Evolutionary conservation across 1,139 yeast genomes (phyloP).

Genomic region (Magnusiomyces fungicola): DNA sequence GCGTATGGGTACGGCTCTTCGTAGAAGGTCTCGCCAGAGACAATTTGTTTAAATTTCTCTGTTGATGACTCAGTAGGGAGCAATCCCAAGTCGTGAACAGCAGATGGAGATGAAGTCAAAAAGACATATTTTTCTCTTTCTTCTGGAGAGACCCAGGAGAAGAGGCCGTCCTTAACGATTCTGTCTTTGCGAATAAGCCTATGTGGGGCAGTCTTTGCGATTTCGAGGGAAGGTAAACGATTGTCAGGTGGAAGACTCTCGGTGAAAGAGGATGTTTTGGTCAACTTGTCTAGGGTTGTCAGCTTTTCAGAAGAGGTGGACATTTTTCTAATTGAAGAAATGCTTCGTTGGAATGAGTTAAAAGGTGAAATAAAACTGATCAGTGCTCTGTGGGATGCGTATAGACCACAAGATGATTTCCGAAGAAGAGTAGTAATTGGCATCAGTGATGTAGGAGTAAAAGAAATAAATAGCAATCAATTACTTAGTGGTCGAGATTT

Average conservation of each 20-base stretch:
- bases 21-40: slow-evolving; percentile 52
- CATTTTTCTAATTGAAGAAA: background rate
- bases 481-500: background rate
- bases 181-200: slow-evolving; percentile 50
- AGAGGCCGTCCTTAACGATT: slow-evolving; percentile 66
- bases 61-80: slow-evolving; percentile 35
- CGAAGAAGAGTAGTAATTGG: no score
- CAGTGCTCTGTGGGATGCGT: background rate
- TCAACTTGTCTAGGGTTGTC: slow-evolving; percentile 16
- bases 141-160: slow-evolving; percentile 35
- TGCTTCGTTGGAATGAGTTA: background rate
- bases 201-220: slow-evolving; percentile 40
- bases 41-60: slow-evolving; percentile 45
- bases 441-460: background rate
- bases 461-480: background rate
- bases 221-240: slow-evolving; percentile 44
- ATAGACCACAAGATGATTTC: background rate
- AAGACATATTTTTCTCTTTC: slow-evolving; percentile 38
- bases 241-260: slow-evolving; percentile 51
- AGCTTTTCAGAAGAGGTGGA: slow-evolving; percentile 1
- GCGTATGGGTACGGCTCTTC: slow-evolving; percentile 62
- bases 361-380: background rate
- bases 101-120: slow-evolving; percentile 53
- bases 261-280: slow-evolving; percentile 46
- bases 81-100: slow-evolving; percentile 55